Base-by-base conservation (phyloP, 805 yeast genomes). In the Myxozyma lipomycoides region DNA sequence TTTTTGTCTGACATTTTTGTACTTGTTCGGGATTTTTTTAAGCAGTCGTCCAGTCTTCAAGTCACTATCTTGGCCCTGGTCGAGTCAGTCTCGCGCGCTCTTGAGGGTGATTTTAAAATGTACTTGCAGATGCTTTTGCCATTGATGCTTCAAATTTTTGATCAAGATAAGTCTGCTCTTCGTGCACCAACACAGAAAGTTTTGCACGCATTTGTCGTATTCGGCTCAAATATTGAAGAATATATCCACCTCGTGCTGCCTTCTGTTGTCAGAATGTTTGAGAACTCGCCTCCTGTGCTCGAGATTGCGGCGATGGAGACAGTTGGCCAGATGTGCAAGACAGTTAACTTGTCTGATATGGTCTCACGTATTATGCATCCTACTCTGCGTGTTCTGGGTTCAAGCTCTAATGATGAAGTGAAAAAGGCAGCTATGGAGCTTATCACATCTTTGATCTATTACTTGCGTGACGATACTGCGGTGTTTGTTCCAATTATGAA, bases 361-460 rank as follows among this genome's bases (percentile, higher is more conserved):
- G 83, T 96, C 0, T 85, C 96, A 1, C 74, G 96, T 56, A 85
- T 93, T 45, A 79, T 93, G 24, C 97, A 91, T 60, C 91, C 97
- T 0, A 67, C 93, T 10, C 69, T 90, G 5, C 71, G 97, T 49
- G 83, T 88, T 0, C 68, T 93, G 34, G 68, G 69, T 7, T 59
- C 70, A 6, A 43, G 49, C 26, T 67, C 69, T 2, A 73, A 73
- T 51, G 84, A 79, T 6, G 95, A 85, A 24, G 67, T 89, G 19
- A 76, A 78, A 30, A 72, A 71, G 10, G 78, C 84, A 0, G 76
- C 88, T 0, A 78, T 90, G 76, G 88, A 86, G 53, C 86, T 98
- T 0, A 68, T 93, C 42, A 68, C 72, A 46, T 82, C 95, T 58
- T 74, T 86, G 49, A 68, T 90, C 46, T 74, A 87, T 46, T 95